Conservation (phyloP, 192 early-diverging fungal genomes). For the Rhizophagus prolifer region DNA sequence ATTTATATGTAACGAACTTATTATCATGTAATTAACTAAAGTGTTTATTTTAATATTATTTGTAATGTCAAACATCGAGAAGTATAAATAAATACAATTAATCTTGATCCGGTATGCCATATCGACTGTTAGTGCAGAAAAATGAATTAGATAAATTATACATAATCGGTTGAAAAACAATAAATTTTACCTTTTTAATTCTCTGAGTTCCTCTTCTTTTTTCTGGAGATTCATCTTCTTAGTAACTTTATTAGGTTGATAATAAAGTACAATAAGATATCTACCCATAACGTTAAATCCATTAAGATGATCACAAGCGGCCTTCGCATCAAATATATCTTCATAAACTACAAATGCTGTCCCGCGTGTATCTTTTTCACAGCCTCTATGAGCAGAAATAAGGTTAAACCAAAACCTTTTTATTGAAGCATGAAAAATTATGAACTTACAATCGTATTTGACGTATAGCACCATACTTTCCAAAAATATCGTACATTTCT, state of each 20-base stretch:
- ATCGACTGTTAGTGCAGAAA: neutral
- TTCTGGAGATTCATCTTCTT: slow-evolving; percentile 79
- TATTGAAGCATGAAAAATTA: neutral
- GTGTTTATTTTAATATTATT: neutral
- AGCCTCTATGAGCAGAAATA: slow-evolving; percentile 53
- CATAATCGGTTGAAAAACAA: neutral
- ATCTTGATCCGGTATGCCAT: slow-evolving; percentile 9
- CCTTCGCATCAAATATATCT: slow-evolving; percentile 97
- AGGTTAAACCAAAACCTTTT: neutral
- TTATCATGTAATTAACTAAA: no score
- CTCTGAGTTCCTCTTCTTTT: slow-evolving; percentile 71
- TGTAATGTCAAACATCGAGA: no score
- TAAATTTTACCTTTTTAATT: slow-evolving; percentile 63
- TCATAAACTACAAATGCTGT: slow-evolving; percentile 98
- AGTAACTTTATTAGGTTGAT: slow-evolving; percentile 75
- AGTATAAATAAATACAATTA: neutral
- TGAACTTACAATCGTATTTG: slow-evolving; percentile 76
- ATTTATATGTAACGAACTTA: neutral
- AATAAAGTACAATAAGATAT: slow-evolving; percentile 94
- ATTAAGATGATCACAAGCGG: slow-evolving; percentile 91
- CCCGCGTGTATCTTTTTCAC: slow-evolving; percentile 82
- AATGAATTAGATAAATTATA: neutral
- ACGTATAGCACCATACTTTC: slow-evolving; percentile 91
- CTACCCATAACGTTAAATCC: slow-evolving; percentile 96
- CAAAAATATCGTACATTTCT: slow-evolving; percentile 98